Base-by-base conservation (phyloP, 495 filamentous ascomycete species). In the Aspergillus incahuasiensis region DNA sequence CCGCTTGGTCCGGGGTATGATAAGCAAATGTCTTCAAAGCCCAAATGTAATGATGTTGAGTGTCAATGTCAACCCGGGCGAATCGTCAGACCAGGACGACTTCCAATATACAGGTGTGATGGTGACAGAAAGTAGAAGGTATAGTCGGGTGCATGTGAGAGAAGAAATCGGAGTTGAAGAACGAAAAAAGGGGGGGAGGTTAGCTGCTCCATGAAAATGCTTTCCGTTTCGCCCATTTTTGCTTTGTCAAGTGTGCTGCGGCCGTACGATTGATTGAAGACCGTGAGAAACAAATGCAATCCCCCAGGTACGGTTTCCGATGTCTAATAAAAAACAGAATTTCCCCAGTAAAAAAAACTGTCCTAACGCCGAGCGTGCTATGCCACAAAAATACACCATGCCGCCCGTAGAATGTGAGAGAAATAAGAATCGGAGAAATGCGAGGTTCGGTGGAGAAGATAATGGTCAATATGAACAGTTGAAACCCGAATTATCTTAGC, bases 281-380 rank as follows among this genome's bases (percentile, higher is more conserved):
- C 55, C 62, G 39, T 56, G 48, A 60, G 45, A 61, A 57, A 64
- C 57, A 64, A 56, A 61, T 64, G 55, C 58, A 58, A 35, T 4
- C 4, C 58, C 62, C 54, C 58, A 54, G n/a, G 47, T 56, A 58
- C 54, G 54, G 57, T 54, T 58, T 55, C 51, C 50, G 39, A 54
- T 56, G 62, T 63, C 62, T 64, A 64, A 18, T 22, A 46, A 46
- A 54, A 46, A 60, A 44, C 39, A 48, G 48, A 55, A 56, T 28
- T 40, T 40, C 38, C 41, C 42, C 48, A 54, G 49, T 48, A 47
- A 46, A 41, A 38, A 38, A n/a, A 50, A 21, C 32, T 50, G 44
- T 56, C 62, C 58, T 47, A 64, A 64, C 62, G 58, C 62, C 63
- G 60, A 60, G 63, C 56, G 63, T 60, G 63, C 63, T 66, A 66